phyloP scores from a whole-genome alignment of 345 rosid species.

The Dipteronia dyeriana region DNA sequence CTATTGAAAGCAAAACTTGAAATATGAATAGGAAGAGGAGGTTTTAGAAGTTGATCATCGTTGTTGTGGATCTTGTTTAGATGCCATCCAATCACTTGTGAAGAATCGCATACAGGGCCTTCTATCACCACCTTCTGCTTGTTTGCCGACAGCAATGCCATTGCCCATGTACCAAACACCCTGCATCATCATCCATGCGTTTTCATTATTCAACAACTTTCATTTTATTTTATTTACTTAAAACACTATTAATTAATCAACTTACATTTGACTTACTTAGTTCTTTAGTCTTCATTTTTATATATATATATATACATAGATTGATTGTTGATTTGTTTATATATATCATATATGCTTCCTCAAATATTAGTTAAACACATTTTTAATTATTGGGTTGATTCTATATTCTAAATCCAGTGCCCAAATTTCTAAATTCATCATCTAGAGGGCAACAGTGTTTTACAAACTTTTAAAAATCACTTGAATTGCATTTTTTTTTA shows the following conservation, averaged over 20 bases:
- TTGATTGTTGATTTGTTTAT: no score
- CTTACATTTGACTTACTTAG: not conserved
- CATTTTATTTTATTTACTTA: not conserved
- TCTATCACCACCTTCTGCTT: constrained; percentile 64
- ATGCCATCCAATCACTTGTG: constrained; percentile 93
- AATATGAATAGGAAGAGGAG: constrained; percentile 44
- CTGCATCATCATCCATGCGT: constrained; percentile 31
- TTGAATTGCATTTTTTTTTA: no score
- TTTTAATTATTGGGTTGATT: not conserved
- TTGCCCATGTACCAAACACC: constrained; percentile 89
- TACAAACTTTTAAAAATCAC: no score
- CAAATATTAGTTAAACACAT: not conserved
- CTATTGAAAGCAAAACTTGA: constrained; percentile 78
- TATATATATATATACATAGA: no score
- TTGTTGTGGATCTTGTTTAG: constrained; percentile 41
- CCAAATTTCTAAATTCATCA: not conserved
- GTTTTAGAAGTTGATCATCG: no score
- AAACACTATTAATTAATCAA: not conserved
- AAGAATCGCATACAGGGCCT: constrained; percentile 82
- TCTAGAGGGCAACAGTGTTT: no score
- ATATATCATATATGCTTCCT: no score
- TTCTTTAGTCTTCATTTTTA: not conserved
- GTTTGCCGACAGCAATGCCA: constrained; percentile 70
- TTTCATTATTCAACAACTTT: not conserved
- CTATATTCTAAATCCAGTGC: not conserved